phyloP scores from a whole-genome alignment of 768 basidiomycete species.

The Amanita jacksonii region DNA sequence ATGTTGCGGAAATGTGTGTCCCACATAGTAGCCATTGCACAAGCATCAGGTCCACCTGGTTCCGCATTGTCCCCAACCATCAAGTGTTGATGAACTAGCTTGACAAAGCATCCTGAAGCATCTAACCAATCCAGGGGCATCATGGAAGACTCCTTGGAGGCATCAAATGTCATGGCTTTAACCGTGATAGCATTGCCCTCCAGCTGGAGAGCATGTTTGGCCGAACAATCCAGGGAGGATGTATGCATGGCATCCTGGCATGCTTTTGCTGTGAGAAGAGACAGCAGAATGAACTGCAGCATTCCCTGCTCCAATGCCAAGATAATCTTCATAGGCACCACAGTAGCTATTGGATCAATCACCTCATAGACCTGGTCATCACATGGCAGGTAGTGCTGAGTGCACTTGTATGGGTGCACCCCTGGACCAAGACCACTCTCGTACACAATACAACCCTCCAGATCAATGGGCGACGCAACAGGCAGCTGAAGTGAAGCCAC shows the following conservation, averaged over 20 bases:
- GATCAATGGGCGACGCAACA: neutral
- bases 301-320: neutral
- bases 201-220: neutral
- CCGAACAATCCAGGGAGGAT: neutral
- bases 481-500: neutral
- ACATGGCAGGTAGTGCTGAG: neutral
- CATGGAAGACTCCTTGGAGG: neutral
- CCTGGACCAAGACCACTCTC: neutral
- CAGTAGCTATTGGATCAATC: neutral
- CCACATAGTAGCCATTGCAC: neutral
- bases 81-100: neutral
- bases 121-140: neutral
- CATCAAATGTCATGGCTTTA: neutral
- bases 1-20: no score
- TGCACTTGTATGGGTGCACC: neutral
- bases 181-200: constrained; percentile 1
- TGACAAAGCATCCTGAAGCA: neutral
- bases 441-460: neutral
- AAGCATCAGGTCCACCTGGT: neutral
- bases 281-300: neutral
- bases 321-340: no score
- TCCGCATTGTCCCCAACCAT: neutral
- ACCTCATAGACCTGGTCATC: neutral
- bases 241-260: neutral
- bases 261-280: neutral